phyloP scores from a whole-genome alignment of 2,329 filamentous ascomycete genomes.

The Epichloe bromicola region DNA sequence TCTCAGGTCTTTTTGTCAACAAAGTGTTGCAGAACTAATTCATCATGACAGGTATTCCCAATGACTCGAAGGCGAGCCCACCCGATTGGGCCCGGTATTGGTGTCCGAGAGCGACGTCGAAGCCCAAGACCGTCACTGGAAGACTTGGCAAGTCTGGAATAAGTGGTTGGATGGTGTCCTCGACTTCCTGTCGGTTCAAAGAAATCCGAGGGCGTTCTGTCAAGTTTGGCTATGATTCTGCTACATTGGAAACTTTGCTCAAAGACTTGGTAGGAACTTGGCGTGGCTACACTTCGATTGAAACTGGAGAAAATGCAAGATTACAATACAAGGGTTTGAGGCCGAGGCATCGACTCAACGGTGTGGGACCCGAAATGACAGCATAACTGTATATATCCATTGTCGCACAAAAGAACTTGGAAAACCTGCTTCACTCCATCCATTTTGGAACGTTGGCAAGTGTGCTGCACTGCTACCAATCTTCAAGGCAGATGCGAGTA shows the following conservation, averaged over 20 bases:
- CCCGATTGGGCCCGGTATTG: conserved; percentile 69
- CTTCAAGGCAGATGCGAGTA: too few species aligned
- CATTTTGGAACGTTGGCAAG: too few species aligned
- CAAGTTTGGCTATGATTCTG: too few species aligned
- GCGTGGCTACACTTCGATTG: too few species aligned
- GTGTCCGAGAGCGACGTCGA: conserved; percentile 56
- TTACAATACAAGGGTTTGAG: not conserved
- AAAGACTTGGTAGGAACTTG: too few species aligned
- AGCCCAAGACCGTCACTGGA: conserved; percentile 45
- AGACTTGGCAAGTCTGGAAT: conserved; percentile 59
- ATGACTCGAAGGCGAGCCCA: conserved; percentile 47
- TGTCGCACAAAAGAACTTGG: not conserved
- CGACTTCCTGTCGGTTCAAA: not conserved
- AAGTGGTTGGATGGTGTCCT: conserved; percentile 6
- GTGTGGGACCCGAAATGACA: too few species aligned
- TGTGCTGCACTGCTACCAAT: too few species aligned
- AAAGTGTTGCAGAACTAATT: conserved; percentile 6
- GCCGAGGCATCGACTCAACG: not conserved
- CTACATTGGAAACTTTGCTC: too few species aligned
- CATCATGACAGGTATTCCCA: conserved; percentile 38
- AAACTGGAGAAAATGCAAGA: too few species aligned
- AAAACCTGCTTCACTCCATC: too few species aligned
- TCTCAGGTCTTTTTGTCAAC: not conserved
- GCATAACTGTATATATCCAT: not conserved
- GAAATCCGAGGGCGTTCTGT: not conserved